phyloP scores from a whole-genome alignment of 176 grass and related monocot species.

The Zoysia pacifica region DNA sequence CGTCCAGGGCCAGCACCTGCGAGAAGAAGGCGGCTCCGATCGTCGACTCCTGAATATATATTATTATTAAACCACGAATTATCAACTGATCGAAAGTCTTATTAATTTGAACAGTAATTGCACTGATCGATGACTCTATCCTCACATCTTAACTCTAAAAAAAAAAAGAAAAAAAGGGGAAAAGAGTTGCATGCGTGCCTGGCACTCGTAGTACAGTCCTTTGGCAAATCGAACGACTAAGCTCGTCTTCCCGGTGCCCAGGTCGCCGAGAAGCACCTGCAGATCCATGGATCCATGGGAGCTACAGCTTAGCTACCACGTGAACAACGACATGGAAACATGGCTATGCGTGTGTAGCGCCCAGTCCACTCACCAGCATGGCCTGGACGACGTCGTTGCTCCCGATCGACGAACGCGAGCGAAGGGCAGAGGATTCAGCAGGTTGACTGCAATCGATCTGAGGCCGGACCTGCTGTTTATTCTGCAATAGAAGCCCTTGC shows the following conservation, averaged over 20 bases:
- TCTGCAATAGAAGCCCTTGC: not conserved
- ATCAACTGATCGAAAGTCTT: too few relatives aligned
- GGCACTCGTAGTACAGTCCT: slow-evolving; percentile 75
- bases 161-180: not conserved
- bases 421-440: not conserved
- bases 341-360: too few relatives aligned
- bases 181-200: slow-evolving; percentile 27
- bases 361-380: slow-evolving; percentile 70
- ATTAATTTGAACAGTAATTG: too few relatives aligned
- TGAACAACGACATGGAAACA: too few relatives aligned
- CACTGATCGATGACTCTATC: not conserved
- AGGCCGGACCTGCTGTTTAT: not conserved
- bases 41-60: slow-evolving; percentile 66
- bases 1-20: slow-evolving; percentile 55
- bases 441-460: not conserved
- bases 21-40: slow-evolving; percentile 89
- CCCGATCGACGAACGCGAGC: slow-evolving; percentile 3
- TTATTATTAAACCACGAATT: not conserved
- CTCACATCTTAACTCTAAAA: not conserved
- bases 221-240: slow-evolving; percentile 72
- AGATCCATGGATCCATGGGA: not conserved
- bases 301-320: not conserved
- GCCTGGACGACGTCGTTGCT: slow-evolving; percentile 59
- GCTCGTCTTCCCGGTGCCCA: slow-evolving; percentile 87
- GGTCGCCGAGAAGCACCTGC: slow-evolving; percentile 71